Evolutionary conservation across 2,329 filamentous ascomycete genomes (phyloP).

Genomic region (Sphaerulina musiva): DNA sequence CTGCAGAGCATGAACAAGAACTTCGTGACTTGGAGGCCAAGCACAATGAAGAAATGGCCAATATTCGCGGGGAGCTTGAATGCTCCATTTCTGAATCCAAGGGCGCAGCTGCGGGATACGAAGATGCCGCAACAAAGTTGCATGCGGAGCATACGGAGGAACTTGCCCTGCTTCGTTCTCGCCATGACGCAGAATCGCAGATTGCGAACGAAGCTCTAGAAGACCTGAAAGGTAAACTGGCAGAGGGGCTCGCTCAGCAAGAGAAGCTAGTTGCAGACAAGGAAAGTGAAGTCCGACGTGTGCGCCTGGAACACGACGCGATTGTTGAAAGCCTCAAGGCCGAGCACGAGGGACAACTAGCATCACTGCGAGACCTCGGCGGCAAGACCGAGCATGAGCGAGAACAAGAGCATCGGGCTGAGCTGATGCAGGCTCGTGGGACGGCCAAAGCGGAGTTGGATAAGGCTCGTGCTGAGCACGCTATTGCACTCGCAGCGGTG

Average conservation of each 20-base stretch:
- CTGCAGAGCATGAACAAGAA: neutral
- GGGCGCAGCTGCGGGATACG: neutral
- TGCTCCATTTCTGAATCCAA: neutral
- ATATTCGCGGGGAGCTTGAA: neutral
- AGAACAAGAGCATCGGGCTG: conserved; percentile 4
- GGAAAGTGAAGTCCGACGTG: neutral
- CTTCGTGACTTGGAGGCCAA: neutral
- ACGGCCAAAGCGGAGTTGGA: conserved; percentile 7
- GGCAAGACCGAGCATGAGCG: conserved; percentile 1
- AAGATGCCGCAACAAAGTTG: neutral
- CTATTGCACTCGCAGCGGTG: conserved; percentile 2
- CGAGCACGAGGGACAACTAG: conserved; percentile 5
- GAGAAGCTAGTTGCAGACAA: conserved; percentile 5
- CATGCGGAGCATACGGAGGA: conserved; percentile 1
- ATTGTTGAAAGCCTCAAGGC: neutral
- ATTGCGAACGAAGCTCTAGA: neutral
- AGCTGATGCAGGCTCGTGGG: conserved; percentile 2
- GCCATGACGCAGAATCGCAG: neutral
- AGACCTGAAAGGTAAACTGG: neutral
- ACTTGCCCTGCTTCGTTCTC: neutral
- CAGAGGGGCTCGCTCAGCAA: neutral
- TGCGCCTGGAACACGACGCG: conserved; percentile 2
- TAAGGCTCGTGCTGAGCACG: conserved; percentile 9
- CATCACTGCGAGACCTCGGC: conserved; percentile 7
- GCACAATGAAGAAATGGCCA: neutral